phyloP scores from a whole-genome alignment of 768 basidiomycete species.

The Nevesoporus exiguus region DNA sequence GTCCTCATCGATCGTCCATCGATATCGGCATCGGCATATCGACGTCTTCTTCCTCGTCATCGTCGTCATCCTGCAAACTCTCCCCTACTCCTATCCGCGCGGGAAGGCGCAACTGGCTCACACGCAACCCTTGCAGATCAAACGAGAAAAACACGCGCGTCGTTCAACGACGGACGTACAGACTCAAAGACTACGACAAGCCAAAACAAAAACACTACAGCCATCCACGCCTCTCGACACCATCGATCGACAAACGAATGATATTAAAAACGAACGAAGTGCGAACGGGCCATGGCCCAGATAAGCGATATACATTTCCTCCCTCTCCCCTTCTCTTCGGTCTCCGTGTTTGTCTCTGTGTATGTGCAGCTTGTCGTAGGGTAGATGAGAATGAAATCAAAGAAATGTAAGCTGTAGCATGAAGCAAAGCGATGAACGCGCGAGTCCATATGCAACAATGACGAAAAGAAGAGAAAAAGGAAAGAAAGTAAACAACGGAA shows the following conservation, averaged over 20 bases:
- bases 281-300: constrained; percentile 7
- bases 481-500: neutral
- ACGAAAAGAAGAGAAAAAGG: neutral
- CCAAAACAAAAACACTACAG: no score
- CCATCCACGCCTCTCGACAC: neutral
- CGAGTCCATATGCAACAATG: constrained; percentile 15
- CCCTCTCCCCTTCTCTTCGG: neutral
- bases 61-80: neutral
- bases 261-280: constrained; percentile 29
- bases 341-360: neutral
- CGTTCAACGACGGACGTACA: constrained; percentile 18
- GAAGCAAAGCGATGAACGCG: constrained; percentile 4
- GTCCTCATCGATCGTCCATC: no score
- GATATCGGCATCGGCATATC: no score
- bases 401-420: constrained; percentile 13
- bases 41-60: no score
- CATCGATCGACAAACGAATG: constrained; percentile 21
- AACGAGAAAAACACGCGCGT: neutral
- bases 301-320: constrained; percentile 10
- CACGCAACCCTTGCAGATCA: neutral
- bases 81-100: neutral
- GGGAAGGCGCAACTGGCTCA: neutral
- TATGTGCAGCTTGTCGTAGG: constrained; percentile 7
- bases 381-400: constrained; percentile 2
- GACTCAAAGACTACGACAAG: neutral